Conservation (phyloP, 129 eudicot species). For the Silybum marianum region DNA sequence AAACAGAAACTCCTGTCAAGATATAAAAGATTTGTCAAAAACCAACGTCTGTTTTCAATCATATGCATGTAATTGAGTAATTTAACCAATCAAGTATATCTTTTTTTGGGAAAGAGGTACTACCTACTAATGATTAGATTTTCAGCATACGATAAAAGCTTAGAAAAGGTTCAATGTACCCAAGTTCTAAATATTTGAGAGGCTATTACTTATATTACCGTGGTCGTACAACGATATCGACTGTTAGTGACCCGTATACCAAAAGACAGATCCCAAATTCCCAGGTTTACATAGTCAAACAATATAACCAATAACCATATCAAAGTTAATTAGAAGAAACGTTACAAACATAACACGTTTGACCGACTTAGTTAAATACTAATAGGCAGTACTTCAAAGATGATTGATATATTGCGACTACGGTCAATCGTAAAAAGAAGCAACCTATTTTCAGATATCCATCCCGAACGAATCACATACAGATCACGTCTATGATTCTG, state of each 20-base stretch:
- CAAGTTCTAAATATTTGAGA: not conserved
- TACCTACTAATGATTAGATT: not conserved
- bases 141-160: not conserved
- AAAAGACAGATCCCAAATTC: not conserved
- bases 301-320: not conserved
- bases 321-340: not conserved
- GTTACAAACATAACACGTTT: not conserved
- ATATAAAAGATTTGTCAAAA: not conserved
- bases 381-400: not conserved
- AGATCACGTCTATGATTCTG: constrained; percentile 5
- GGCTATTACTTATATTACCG: not conserved
- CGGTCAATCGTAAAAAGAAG: not conserved
- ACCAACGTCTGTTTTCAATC: not conserved
- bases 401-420: not conserved
- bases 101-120: not conserved
- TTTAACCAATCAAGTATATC: not conserved
- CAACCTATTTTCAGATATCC: not conserved
- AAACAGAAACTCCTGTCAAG: constrained; percentile 31
- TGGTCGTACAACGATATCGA: not conserved
- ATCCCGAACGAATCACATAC: constrained; percentile 13
- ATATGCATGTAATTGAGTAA: not conserved
- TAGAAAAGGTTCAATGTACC: not conserved
- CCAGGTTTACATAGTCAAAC: not conserved
- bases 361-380: not conserved
- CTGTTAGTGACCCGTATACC: not conserved